Percentiles rank a stretch among this genome's conserved stretches.
Conservation (phyloP, 1,284 basidiomycete species). For the Porphyrellus sp. region DNA sequence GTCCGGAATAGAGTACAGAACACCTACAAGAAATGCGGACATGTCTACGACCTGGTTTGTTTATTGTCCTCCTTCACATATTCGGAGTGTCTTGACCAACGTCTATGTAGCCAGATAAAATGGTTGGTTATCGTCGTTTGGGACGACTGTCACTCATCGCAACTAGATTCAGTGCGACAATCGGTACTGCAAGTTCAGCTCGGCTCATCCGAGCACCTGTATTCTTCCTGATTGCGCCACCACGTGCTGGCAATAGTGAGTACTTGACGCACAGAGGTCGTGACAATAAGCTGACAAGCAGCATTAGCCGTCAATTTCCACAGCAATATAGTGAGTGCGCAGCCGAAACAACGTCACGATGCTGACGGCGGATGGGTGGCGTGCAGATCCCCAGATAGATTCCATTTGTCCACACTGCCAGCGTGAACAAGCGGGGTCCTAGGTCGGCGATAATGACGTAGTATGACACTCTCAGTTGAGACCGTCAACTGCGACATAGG, state of each 20-base stretch:
- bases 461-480: conserved; percentile 20
- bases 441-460: conserved; percentile 3
- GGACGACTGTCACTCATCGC: conserved; percentile 15
- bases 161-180: conserved; percentile 55
- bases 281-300: conserved; percentile 23
- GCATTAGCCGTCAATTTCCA: conserved; percentile 63
- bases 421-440: conserved; percentile 15
- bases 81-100: conserved; percentile 19
- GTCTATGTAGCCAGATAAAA: conserved; percentile 50
- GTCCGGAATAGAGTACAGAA: conserved; percentile 32
- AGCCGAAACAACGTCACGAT: conserved; percentile 2
- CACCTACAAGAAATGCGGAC: conserved; percentile 47
- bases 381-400: conserved; percentile 45
- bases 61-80: conserved; percentile 7
- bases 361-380: conserved; percentile 12
- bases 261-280: conserved; percentile 10
- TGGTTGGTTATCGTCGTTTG: conserved; percentile 39
- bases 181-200: conserved; percentile 67
- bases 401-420: conserved; percentile 44
- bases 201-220: conserved; percentile 57
- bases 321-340: conserved; percentile 51
- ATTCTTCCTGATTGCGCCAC: conserved; percentile 51
- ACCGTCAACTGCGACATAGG: conserved; percentile 19
- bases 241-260: conserved; percentile 80
- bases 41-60: conserved; percentile 54